Percentiles rank a stretch among this genome's conserved stretches.
phyloP scores from a whole-genome alignment of 148 eudicot species.

The Amaranthus cruentus region DNA sequence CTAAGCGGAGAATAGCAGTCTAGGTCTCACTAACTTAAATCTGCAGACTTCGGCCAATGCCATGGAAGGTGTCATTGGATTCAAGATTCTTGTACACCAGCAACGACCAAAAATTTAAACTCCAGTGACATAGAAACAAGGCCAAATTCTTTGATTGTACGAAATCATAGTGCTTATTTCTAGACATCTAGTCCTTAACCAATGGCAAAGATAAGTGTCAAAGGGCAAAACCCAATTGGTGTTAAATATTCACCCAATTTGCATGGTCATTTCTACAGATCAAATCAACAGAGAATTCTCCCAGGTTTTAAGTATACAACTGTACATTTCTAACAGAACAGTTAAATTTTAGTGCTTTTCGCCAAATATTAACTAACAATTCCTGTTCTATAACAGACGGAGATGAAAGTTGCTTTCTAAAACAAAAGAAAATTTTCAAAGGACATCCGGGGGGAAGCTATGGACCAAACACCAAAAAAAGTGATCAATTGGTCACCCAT shows the following conservation, averaged over 20 bases:
- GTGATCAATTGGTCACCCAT: too few relatives aligned
- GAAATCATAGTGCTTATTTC: background rate
- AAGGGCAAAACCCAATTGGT: background rate
- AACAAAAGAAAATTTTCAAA: too few relatives aligned
- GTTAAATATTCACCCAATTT: background rate
- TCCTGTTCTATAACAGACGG: too few relatives aligned
- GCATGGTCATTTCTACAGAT: background rate
- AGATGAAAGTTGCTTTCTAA: too few relatives aligned
- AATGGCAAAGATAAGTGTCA: background rate
- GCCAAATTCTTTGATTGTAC: background rate
- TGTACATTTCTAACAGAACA: too few relatives aligned
- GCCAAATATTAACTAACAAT: too few relatives aligned
- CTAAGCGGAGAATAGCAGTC: background rate
- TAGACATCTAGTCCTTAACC: background rate
- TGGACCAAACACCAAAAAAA: too few relatives aligned
- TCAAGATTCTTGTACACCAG: background rate
- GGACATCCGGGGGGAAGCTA: too few relatives aligned
- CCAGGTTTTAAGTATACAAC: background rate
- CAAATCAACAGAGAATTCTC: background rate
- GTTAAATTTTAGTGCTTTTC: too few relatives aligned
- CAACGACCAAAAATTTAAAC: background rate
- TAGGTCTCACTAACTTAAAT: background rate
- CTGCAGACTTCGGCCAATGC: background rate
- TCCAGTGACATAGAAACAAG: background rate
- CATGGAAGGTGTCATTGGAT: background rate